Base-by-base conservation (phyloP, 306 rosid species). In the Betula pendula region DNA sequence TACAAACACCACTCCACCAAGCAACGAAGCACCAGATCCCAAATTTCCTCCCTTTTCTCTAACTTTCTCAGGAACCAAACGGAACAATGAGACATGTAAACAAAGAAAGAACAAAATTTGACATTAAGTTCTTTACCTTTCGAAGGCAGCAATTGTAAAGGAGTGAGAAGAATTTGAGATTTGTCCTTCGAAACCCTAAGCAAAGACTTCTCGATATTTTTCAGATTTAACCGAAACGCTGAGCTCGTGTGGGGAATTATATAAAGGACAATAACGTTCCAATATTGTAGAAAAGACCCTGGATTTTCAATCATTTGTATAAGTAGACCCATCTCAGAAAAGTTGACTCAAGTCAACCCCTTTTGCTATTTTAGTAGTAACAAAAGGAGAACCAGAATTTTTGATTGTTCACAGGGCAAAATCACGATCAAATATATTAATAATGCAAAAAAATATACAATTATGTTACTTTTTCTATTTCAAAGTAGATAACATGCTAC, bases 101-200 rank as follows among this genome's bases (percentile, higher is more conserved):
- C 68, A 8, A 8, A 16, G 19, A 22, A 53, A 38, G 8, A 35
- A 31, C 17, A 38, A 58, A 8, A 15, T 16, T 13, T 0, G 73
- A 63, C 27, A 47, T 29, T 50, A 35, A 38, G 31, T 5, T 62
- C 35, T 75, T 50, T 75, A 88, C 90, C 90, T 84, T 67, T 80
- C 12, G 47, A 44, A 8, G 82, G 82, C 73, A 52, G 70, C 20
- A 48, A 31, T 6, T 24, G 11, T 19, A 24, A 24, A 31, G 6
- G 13, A 40, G 25, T 38, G 48, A 53, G 62, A 49, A 56, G 33
- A 56, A 66, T 15, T 19, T n/a, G 49, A 66, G 70, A 66, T 9
- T 38, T 35, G 70, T 38, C n/a, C 77, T 68, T 79, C 74, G 67
- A 79, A 88, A 88, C 92, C 96, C 91, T 83, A 73, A 52, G 19